Conservation (phyloP, 805 yeast species). For the Saturnispora sanitii region DNA sequence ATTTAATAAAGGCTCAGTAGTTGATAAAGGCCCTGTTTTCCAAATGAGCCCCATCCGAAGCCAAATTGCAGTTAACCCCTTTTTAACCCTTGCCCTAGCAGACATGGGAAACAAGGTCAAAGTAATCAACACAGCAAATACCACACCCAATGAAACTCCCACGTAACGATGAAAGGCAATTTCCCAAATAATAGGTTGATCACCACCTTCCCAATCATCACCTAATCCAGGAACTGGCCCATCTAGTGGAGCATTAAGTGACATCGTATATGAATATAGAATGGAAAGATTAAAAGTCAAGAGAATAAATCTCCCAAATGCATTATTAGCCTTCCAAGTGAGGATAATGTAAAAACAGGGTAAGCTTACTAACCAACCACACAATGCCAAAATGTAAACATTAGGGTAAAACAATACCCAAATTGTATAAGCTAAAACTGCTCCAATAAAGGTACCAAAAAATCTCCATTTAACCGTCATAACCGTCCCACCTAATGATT, state of each 20-base stretch:
- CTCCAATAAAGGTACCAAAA: constrained; percentile 68
- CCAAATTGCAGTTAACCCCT: constrained; percentile 64
- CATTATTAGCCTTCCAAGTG: constrained; percentile 52
- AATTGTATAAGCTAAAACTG: constrained; percentile 44
- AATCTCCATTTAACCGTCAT: constrained; percentile 69
- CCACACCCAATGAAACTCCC: constrained; percentile 61
- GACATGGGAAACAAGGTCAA: constrained; percentile 60
- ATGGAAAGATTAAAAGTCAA: constrained; percentile 74
- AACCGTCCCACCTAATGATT: constrained; percentile 75
- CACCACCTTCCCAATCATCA: constrained; percentile 61
- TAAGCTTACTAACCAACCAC: constrained; percentile 38
- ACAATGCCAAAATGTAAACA: constrained; percentile 38
- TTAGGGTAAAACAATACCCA: constrained; percentile 55
- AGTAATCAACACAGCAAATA: constrained; percentile 70
- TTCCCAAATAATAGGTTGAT: constrained; percentile 54
- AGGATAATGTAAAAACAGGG: constrained; percentile 51
- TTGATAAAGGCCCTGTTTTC: constrained; percentile 64
- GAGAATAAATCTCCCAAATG: constrained; percentile 61
- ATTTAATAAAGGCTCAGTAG: constrained; percentile 23
- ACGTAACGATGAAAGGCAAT: constrained; percentile 72
- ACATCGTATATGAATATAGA: constrained; percentile 61
- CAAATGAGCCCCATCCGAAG: constrained; percentile 70
- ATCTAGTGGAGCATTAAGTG: constrained; percentile 30
- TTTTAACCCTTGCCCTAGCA: constrained; percentile 59
- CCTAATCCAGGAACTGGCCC: constrained; percentile 17